Conservation (phyloP, 768 basidiomycete species). For the Clitopilus passeckerianus region DNA sequence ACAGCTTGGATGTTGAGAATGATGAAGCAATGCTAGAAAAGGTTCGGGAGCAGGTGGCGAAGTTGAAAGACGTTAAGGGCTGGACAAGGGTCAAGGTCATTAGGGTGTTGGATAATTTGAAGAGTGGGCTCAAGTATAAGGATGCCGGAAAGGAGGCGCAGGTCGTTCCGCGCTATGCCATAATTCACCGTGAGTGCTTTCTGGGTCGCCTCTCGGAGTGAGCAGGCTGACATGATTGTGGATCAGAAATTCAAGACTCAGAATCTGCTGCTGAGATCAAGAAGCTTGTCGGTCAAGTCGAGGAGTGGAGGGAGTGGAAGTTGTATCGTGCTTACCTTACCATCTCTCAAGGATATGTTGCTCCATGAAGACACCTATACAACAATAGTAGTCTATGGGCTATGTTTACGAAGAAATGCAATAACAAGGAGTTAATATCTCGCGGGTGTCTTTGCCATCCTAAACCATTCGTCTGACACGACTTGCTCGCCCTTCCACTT, state of each 20-base stretch:
- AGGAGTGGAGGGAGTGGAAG: conserved; percentile 32
- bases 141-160: conserved; percentile 23
- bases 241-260: conserved; percentile 14
- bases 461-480: too few relatives aligned
- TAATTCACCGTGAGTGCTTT: conserved; percentile 34
- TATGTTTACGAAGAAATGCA: too few relatives aligned
- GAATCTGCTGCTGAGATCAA: conserved; percentile 12
- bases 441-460: too few relatives aligned
- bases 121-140: conserved; percentile 22
- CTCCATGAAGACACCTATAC: not conserved
- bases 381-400: too few relatives aligned
- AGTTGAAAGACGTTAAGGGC: conserved; percentile 18
- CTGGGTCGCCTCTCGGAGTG: not conserved
- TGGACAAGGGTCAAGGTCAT: conserved; percentile 37
- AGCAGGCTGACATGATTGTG: not conserved
- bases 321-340: conserved; percentile 45
- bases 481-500: too few relatives aligned
- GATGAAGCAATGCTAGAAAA: conserved; percentile 9
- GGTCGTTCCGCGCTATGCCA: conserved; percentile 29
- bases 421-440: too few relatives aligned
- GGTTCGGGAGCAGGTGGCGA: conserved; percentile 19
- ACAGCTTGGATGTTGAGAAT: conserved; percentile 18
- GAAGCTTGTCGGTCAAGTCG: conserved; percentile 8
- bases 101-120: conserved; percentile 34
- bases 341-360: conserved; percentile 34